Conservation (phyloP, 176 grass and related monocot species). For the Aegilops speltoides region DNA sequence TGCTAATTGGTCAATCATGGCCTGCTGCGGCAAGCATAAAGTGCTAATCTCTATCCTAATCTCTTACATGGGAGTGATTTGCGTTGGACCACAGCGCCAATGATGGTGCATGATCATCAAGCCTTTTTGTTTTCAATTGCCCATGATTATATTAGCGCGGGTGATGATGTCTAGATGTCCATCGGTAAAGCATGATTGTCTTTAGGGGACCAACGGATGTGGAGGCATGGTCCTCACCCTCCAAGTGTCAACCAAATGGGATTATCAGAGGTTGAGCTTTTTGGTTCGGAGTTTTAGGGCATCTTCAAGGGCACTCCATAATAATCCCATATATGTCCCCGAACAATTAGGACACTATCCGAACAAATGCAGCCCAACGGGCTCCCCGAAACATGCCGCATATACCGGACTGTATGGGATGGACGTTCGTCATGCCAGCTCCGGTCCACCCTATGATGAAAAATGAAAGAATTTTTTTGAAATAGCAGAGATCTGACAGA, state of each 20-base stretch:
- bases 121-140: not conserved
- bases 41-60: slow-evolving; percentile 26
- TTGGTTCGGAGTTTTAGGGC: too few relatives aligned
- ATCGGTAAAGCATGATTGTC: not conserved
- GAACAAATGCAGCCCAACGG: too few relatives aligned
- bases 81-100: slow-evolving; percentile 37
- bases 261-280: not conserved
- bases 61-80: not conserved
- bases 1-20: not conserved
- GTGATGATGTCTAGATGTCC: not conserved
- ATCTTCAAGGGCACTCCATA: too few relatives aligned
- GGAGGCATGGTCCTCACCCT: slow-evolving; percentile 51
- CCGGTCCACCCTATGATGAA: too few relatives aligned
- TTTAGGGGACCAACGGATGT: not conserved
- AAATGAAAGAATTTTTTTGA: too few relatives aligned
- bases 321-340: too few relatives aligned
- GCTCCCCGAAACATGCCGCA: too few relatives aligned
- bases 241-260: slow-evolving; percentile 33
- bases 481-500: too few relatives aligned
- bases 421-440: too few relatives aligned
- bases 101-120: not conserved
- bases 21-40: not conserved
- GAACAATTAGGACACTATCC: too few relatives aligned
- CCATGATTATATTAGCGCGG: slow-evolving; percentile 25
- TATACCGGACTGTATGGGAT: too few relatives aligned